phyloP scores from a whole-genome alignment of 371 early-diverging fungal genomes.

The Zychaea mexicana region DNA sequence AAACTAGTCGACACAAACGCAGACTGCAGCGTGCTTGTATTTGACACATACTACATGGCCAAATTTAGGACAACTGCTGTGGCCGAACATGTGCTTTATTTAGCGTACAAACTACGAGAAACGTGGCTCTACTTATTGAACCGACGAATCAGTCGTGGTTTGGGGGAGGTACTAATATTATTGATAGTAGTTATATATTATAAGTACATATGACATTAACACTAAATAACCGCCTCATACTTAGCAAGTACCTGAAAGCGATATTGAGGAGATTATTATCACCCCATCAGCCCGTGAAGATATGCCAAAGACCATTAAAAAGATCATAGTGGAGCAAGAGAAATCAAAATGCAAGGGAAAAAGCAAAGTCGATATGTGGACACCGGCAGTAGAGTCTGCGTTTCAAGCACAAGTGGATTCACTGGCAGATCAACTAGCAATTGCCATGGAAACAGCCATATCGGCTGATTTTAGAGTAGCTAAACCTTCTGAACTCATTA shows the following conservation, averaged over 20 bases:
- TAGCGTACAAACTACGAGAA: constrained; percentile 32
- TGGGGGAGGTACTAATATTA: constrained; percentile 29
- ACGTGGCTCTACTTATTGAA: constrained; percentile 32
- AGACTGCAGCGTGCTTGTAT: constrained; percentile 56
- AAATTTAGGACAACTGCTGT: constrained; percentile 49
- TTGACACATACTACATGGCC: constrained; percentile 62
- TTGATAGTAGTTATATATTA: background rate
- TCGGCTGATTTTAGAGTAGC: constrained; percentile 43
- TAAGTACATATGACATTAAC: background rate
- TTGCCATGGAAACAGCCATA: constrained; percentile 44
- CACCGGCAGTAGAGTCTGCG: constrained; percentile 30
- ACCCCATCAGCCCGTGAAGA: constrained; percentile 18
- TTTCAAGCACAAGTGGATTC: constrained; percentile 29
- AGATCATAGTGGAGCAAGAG: constrained; percentile 32
- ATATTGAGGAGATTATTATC: constrained; percentile 15
- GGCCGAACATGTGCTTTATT: constrained; percentile 33
- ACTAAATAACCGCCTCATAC: background rate
- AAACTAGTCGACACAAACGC: constrained; percentile 56
- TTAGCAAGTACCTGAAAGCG: background rate
- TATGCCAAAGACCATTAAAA: constrained; percentile 31
- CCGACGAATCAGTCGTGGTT: constrained; percentile 33
- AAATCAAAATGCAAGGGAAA: background rate
- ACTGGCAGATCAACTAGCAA: constrained; percentile 20
- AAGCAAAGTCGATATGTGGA: constrained; percentile 30
- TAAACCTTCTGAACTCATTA: constrained; percentile 46